A percentile compares a stretch with the other conserved stretches of the same genome.
Evolutionary conservation across 2,329 filamentous ascomycete genomes (phyloP).

Genomic region (Monilinia vaccinii-corymbosi): DNA sequence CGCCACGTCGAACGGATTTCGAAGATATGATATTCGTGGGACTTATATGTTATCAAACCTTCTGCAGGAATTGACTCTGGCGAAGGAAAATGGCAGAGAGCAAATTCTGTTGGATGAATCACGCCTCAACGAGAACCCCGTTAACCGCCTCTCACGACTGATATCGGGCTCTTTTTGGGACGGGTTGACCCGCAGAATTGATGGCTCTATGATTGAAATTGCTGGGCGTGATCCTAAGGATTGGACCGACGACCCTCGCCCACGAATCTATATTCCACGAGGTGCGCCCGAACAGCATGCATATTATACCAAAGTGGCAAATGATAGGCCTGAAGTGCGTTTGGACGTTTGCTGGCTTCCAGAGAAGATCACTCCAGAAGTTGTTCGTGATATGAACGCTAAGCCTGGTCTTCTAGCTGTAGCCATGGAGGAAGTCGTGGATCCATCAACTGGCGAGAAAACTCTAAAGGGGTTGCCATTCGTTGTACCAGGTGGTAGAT

Average conservation of each 20-base stretch:
- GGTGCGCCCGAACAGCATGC: constrained; percentile 80
- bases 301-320: constrained; percentile 77
- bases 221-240: constrained; percentile 90
- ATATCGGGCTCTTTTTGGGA: constrained; percentile 92
- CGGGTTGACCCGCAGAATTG: constrained; percentile 79
- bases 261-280: constrained; percentile 81
- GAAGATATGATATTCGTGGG: constrained; percentile 82
- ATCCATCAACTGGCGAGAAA: constrained; percentile 59
- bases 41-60: constrained; percentile 98
- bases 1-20: constrained; percentile 74
- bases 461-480: constrained; percentile 78
- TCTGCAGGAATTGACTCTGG: constrained; percentile 86
- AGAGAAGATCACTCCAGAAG: constrained; percentile 68
- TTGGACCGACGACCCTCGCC: constrained; percentile 82
- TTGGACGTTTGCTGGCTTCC: constrained; percentile 78
- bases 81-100: constrained; percentile 81
- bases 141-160: constrained; percentile 74
- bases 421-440: constrained; percentile 68
- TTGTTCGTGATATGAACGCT: constrained; percentile 73
- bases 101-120: constrained; percentile 87
- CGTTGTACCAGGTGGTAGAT: constrained; percentile 92
- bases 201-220: constrained; percentile 76
- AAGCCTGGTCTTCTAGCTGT: constrained; percentile 85
- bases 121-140: constrained; percentile 89
- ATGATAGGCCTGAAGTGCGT: constrained; percentile 70